Conservation (phyloP, 495 filamentous ascomycete genomes). For the Rhypophila decipiens region DNA sequence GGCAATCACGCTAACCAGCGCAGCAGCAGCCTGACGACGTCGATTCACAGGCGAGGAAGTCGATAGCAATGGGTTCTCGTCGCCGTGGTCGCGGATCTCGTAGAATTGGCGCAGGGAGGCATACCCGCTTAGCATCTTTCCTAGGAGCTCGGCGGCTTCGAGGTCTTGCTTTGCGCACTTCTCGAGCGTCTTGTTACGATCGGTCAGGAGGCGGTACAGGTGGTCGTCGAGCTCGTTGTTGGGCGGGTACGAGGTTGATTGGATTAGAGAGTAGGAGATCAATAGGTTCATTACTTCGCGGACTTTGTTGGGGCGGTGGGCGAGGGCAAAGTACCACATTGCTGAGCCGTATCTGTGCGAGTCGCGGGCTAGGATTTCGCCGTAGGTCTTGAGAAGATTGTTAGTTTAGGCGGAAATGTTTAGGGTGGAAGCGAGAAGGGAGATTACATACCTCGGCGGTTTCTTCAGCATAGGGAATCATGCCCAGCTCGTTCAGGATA, state of each 20-base stretch:
- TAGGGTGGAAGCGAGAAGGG: too few species aligned
- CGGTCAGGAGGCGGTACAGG: slow-evolving; percentile 57
- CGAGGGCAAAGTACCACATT: slow-evolving; percentile 79
- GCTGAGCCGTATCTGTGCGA: slow-evolving; percentile 72
- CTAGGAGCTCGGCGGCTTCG: slow-evolving; percentile 72
- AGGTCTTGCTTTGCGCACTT: slow-evolving; percentile 59
- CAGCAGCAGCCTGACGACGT: slow-evolving; percentile 59
- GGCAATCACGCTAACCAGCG: slow-evolving; percentile 69
- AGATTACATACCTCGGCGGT: slow-evolving; percentile 66
- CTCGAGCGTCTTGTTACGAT: slow-evolving; percentile 59
- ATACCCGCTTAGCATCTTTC: slow-evolving; percentile 81
- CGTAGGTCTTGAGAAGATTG: too few species aligned
- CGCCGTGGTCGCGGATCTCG: slow-evolving; percentile 61
- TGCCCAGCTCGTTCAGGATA: slow-evolving; percentile 60
- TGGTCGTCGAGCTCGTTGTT: slow-evolving; percentile 58
- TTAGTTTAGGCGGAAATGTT: too few species aligned
- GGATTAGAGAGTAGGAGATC: slow-evolving; percentile 75
- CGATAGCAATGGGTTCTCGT: slow-evolving; percentile 30
- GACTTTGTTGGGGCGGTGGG: slow-evolving; percentile 65
- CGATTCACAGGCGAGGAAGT: slow-evolving; percentile 38
- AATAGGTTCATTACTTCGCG: slow-evolving; percentile 77
- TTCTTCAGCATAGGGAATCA: slow-evolving; percentile 63
- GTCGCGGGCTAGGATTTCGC: slow-evolving; percentile 58
- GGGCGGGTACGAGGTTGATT: slow-evolving; percentile 72
- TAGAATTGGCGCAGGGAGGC: slow-evolving; percentile 84